Percentiles rank a stretch among this genome's conserved stretches.
These are phyloP conservation scores for Citrus cavaleriei DNA, from an alignment of 345 rosid species.

Conservation along the genomic window DNA sequence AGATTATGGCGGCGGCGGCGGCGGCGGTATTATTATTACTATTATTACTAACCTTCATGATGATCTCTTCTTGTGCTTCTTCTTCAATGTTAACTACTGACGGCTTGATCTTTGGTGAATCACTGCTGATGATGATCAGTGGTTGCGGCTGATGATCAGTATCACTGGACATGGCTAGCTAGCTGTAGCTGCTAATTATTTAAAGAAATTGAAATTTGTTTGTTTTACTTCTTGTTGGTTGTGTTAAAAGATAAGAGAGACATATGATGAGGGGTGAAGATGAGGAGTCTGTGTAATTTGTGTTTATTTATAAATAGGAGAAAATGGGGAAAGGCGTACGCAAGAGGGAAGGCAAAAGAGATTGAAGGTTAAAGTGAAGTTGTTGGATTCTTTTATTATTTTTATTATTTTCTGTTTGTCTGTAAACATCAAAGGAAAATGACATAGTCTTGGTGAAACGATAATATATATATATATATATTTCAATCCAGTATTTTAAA, in stretches of 20 bases:
- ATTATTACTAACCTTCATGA: background rate
- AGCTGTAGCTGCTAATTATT: background rate
- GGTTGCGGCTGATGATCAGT: background rate
- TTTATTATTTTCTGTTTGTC: background rate
- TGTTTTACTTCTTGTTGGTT: background rate
- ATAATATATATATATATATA: too few relatives aligned
- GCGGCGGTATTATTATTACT: too few relatives aligned
- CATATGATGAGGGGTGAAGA: background rate
- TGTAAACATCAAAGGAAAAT: background rate
- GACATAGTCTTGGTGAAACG: background rate
- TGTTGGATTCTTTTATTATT: slow-evolving; percentile 5
- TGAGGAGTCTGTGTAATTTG: background rate
- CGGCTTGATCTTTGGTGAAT: background rate
- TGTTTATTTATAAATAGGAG: background rate
- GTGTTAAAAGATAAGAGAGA: background rate
- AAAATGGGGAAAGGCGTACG: background rate
- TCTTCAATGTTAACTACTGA: background rate
- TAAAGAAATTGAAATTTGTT: too few relatives aligned
- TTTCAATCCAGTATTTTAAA: too few relatives aligned
- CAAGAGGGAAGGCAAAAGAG: background rate
- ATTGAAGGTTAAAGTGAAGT: background rate
- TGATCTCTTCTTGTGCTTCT: background rate
- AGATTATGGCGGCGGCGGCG: too few relatives aligned
- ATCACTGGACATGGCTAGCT: background rate
- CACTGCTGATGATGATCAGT: background rate